phyloP scores from a whole-genome alignment of 2,329 filamentous ascomycete species.

The Aspergillus sergii region DNA sequence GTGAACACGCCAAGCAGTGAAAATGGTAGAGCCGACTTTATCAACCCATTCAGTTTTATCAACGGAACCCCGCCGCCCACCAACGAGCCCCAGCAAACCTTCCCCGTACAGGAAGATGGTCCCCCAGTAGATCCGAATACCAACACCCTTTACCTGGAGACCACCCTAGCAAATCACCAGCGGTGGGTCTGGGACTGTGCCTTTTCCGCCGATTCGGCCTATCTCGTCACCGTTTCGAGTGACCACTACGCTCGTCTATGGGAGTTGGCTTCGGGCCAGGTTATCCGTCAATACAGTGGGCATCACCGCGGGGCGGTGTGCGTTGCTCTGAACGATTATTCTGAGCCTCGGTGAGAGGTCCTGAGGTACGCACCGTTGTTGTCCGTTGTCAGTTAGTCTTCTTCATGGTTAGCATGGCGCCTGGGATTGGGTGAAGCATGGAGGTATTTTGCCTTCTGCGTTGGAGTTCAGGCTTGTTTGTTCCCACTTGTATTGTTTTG shows the following conservation, averaged over 20 bases:
- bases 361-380: neutral
- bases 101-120: constrained; percentile 40
- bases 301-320: constrained; percentile 91
- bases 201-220: constrained; percentile 90
- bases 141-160: constrained; percentile 74
- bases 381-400: constrained; percentile 13
- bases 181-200: constrained; percentile 98
- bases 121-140: constrained; percentile 46
- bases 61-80: constrained; percentile 28
- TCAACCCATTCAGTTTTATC: constrained; percentile 30
- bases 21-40: constrained; percentile 19
- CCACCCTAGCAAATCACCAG: constrained; percentile 85
- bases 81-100: constrained; percentile 33
- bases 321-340: constrained; percentile 87
- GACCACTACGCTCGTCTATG: constrained; percentile 92
- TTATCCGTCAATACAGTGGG: constrained; percentile 93
- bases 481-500: constrained; percentile 7
- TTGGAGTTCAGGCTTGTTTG: constrained; percentile 20
- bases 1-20: constrained; percentile 26
- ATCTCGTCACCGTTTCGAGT: constrained; percentile 88
- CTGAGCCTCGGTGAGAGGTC: constrained; percentile 42
- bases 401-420: constrained; percentile 29
- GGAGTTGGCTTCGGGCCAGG: constrained; percentile 83
- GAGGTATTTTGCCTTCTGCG: constrained; percentile 10
- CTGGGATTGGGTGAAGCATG: constrained; percentile 15